These are phyloP conservation scores for Boechera divaricarpa DNA, from an alignment of 345 rosid species.

Conservation along the genomic window DNA sequence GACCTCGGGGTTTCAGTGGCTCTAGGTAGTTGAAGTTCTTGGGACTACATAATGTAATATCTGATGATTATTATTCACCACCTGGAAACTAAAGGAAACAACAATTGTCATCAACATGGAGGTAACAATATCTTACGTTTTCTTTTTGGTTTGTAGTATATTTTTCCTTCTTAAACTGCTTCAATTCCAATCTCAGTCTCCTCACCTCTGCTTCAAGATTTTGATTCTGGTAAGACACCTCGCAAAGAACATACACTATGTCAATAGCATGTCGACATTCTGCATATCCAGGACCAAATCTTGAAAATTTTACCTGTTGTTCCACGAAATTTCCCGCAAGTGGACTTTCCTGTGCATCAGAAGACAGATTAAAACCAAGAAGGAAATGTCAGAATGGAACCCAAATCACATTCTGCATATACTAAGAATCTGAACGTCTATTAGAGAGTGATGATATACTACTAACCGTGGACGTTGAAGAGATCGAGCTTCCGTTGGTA, in stretches of 20 bases:
- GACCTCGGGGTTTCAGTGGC: conserved; percentile 37
- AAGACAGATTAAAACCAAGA: background rate
- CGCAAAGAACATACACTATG: conserved; percentile 20
- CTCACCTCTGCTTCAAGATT: conserved; percentile 55
- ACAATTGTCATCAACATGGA: conserved; percentile 19
- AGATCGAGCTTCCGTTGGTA: conserved; percentile 35
- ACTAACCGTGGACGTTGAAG: conserved; percentile 45
- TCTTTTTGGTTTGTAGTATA: conserved; percentile 47
- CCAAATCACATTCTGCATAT: too few relatives aligned
- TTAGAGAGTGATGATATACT: background rate
- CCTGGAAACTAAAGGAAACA: conserved; percentile 5
- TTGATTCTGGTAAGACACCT: conserved; percentile 37
- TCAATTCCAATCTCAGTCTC: conserved; percentile 59
- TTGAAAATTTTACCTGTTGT: conserved; percentile 34
- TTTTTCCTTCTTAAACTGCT: conserved; percentile 52
- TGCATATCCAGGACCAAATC: conserved; percentile 2
- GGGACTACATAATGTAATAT: conserved; percentile 41
- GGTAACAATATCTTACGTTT: conserved; percentile 51
- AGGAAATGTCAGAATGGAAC: conserved; percentile 24
- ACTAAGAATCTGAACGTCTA: conserved; percentile 12
- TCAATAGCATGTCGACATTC: conserved; percentile 16
- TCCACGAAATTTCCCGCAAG: conserved; percentile 11
- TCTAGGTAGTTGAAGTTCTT: conserved; percentile 1
- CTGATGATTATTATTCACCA: conserved; percentile 17
- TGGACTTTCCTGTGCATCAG: conserved; percentile 40